A percentile compares a stretch with the other conserved stretches of the same genome.
These are phyloP conservation scores for Stephanodiscus minutulus DNA, from an alignment of 108 stramenopile species.

Conservation along the genomic window DNA sequence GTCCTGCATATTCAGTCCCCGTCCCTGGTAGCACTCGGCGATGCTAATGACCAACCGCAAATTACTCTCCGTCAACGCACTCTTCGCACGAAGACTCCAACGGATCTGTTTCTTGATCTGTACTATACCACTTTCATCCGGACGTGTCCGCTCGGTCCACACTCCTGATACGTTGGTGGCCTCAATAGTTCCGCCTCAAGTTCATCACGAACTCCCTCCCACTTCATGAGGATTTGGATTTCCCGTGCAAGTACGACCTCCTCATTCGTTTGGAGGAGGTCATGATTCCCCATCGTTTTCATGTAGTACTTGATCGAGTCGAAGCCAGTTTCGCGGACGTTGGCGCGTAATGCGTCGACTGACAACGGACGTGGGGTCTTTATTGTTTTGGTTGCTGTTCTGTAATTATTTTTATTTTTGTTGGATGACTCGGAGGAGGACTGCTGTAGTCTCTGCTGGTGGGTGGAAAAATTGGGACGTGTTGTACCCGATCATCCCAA, in stretches of 20 bases:
- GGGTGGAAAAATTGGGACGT: neutral
- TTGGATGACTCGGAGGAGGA: neutral
- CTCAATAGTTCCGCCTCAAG: constrained; percentile 71
- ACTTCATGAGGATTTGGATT: constrained; percentile 83
- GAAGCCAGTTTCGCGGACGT: constrained; percentile 73
- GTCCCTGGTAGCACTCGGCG: constrained; percentile 81
- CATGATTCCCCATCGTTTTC: constrained; percentile 89
- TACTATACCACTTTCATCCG: constrained; percentile 82
- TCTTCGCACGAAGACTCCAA: constrained; percentile 81
- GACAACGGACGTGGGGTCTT: constrained; percentile 10
- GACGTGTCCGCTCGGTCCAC: constrained; percentile 67
- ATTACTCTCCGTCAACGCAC: constrained; percentile 85
- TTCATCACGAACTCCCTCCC: constrained; percentile 72
- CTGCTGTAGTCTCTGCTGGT: neutral
- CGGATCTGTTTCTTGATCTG: constrained; percentile 90
- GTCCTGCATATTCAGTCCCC: constrained; percentile 88
- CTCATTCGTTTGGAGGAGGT: constrained; percentile 84
- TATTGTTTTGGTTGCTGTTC: no score
- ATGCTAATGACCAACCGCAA: constrained; percentile 90
- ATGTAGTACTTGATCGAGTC: constrained; percentile 85
- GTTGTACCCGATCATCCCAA: neutral
- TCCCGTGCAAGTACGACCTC: constrained; percentile 85
- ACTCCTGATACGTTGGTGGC: constrained; percentile 88
- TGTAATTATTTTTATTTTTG: neutral
- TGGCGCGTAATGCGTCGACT: constrained; percentile 63